Base-by-base conservation (phyloP, 2,329 filamentous ascomycete genomes). In the Talaromyces amestolkiae region DNA sequence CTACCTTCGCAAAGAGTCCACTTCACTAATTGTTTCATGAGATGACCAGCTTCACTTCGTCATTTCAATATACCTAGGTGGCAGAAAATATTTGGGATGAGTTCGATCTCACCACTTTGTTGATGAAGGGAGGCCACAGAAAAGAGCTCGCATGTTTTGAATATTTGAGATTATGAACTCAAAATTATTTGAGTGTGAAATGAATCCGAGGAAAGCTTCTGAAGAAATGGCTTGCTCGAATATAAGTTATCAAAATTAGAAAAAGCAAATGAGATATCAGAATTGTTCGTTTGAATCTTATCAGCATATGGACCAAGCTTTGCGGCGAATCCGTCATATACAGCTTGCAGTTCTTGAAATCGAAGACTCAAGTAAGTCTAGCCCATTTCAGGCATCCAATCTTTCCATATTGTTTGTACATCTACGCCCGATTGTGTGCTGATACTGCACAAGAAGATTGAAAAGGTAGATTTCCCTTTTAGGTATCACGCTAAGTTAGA, bases 401-500 rank as follows among this genome's bases (percentile, higher is more conserved):
- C 3, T 22, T 37, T 8, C 22, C 17, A 4, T 3, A 17, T 39
- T 3, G 8, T 6, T 56, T 22, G 8, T 19, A n/a, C 5, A 37
- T 22, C 37, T 15, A 37, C n/a, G 31, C 33, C 53, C 13, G 11
- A 33, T 17, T 22, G n/a, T 56, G 19, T 15, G 53, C 31, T 56
- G 53, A 39, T 56, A 39, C 45, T 35, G 27, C 22, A 45, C 31
- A 37, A 13, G 51, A 54, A 22, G 31, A 22, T n/a, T 24, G 11
- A 35, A 37, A 56, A 11, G 11, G 31, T 10, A 19, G 33, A 22
- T 17, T 53, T 61, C 63, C 58, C 7, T 33, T 61, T 61, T 45
- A 6, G 63, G 63, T 37, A 65, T 56, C 63, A 49, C 63, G 47
- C 19, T 17, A 56, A 56, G n/a, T 24, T n/a, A 37, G 51, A 56